phyloP scores from a whole-genome alignment of 495 filamentous ascomycete genomes.

The Ramalina peruviana region DNA sequence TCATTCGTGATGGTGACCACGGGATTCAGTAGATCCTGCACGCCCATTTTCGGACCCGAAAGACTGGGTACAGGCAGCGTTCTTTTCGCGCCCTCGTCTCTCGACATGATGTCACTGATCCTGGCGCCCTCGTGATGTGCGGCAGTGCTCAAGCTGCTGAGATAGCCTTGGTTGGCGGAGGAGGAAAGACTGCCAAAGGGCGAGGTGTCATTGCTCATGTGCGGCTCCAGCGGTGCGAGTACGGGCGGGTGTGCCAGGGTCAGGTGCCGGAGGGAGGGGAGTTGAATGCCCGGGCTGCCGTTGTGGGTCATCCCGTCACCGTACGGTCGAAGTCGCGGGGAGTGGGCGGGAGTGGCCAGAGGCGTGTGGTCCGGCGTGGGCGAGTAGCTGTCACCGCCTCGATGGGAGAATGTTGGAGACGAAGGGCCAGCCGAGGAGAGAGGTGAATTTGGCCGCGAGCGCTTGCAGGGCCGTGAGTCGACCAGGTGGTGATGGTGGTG shows the following conservation, averaged over 20 bases:
- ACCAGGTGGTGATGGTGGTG: conserved; percentile 53
- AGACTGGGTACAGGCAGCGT: conserved; percentile 72
- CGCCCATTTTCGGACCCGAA: conserved; percentile 72
- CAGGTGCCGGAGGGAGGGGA: conserved; percentile 81
- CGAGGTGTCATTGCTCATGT: conserved; percentile 33
- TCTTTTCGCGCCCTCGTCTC: conserved; percentile 70
- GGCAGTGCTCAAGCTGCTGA: not conserved
- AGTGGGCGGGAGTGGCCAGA: conserved; percentile 88
- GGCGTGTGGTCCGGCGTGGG: conserved; percentile 96
- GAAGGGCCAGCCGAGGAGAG: conserved; percentile 80
- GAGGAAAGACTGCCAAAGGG: conserved; percentile 37
- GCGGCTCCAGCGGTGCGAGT: conserved; percentile 82
- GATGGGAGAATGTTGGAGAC: conserved; percentile 91
- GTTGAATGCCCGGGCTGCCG: conserved; percentile 40
- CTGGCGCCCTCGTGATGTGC: conserved; percentile 46
- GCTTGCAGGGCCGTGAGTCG: conserved; percentile 50
- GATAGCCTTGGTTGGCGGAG: conserved; percentile 29
- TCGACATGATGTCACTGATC: conserved; percentile 84
- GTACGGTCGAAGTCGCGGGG: conserved; percentile 73
- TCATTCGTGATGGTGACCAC: conserved; percentile 28
- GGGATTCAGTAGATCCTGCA: conserved; percentile 69
- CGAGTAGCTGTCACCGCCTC: conserved; percentile 57
- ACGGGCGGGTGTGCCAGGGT: conserved; percentile 80
- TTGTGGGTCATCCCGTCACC: conserved; percentile 27
- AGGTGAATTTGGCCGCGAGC: conserved; percentile 82